phyloP scores from a whole-genome alignment of 2,329 filamentous ascomycete species.

The Colletotrichum truncatum region DNA sequence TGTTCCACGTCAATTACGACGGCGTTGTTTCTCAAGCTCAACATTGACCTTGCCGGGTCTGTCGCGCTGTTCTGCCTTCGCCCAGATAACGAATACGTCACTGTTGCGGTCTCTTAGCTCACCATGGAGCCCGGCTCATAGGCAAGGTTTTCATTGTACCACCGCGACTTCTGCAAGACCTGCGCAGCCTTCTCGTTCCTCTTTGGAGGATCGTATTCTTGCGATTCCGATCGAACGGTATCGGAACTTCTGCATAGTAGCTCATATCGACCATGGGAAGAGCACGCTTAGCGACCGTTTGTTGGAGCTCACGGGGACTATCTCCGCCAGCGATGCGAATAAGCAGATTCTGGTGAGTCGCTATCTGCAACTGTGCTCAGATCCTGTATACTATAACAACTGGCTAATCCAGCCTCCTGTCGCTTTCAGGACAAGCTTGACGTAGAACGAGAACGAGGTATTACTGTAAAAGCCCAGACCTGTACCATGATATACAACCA shows the following conservation, averaged over 20 bases:
- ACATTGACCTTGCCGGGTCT: neutral
- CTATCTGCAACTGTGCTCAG: neutral
- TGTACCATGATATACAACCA: constrained; percentile 97
- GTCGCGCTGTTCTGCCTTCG: neutral
- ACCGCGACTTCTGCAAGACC: constrained; percentile 10
- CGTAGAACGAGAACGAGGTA: constrained; percentile 90
- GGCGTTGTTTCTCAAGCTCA: neutral
- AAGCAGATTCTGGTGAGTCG: constrained; percentile 81
- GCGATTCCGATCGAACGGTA: constrained; percentile 82
- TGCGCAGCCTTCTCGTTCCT: constrained; percentile 36
- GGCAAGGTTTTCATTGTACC: constrained; percentile 5
- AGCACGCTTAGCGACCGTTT: constrained; percentile 93
- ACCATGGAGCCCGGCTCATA: neutral
- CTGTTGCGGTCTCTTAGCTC: neutral
- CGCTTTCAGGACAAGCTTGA: constrained; percentile 82
- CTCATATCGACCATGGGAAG: constrained; percentile 98
- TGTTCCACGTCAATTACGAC: constrained; percentile 14
- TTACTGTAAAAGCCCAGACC: constrained; percentile 98
- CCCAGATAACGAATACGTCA: neutral
- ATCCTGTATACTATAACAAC: neutral
- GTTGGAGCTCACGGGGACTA: constrained; percentile 93
- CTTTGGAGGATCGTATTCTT: constrained; percentile 69
- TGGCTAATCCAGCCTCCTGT: constrained; percentile 4
- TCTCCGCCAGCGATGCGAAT: constrained; percentile 80
- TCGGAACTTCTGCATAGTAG: constrained; percentile 98